phyloP scores from a whole-genome alignment of 140 eudicot genomes.

The Bidens hawaiensis region DNA sequence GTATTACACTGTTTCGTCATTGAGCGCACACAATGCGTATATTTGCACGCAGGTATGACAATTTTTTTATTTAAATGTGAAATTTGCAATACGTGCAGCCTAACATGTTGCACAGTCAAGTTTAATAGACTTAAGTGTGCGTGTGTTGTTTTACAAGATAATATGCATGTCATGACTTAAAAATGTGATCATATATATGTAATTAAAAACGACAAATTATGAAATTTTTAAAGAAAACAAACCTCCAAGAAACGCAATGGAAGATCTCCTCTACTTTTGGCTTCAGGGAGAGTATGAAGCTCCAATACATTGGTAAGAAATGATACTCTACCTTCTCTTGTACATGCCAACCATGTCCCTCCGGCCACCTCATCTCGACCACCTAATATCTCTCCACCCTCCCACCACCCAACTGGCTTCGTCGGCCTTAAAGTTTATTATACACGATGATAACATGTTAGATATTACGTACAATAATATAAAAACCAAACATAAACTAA shows the following conservation, averaged over 20 bases:
- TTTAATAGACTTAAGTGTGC: too few species aligned
- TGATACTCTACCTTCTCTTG: conserved; percentile 56
- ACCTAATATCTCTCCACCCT: conserved; percentile 64
- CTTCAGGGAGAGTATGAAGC: conserved; percentile 60
- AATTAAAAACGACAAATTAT: background rate
- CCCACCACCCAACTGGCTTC: conserved; percentile 77
- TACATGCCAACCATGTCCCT: conserved; percentile 85
- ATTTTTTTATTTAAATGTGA: too few species aligned
- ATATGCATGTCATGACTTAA: too few species aligned
- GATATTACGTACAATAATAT: background rate
- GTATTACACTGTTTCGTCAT: too few species aligned
- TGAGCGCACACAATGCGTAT: too few species aligned
- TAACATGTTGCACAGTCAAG: too few species aligned
- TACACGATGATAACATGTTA: background rate
- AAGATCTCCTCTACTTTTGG: conserved; percentile 77
- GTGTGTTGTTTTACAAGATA: too few species aligned
- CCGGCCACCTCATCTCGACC: conserved; percentile 81
- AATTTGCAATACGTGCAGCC: too few species aligned
- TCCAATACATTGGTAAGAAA: conserved; percentile 79
- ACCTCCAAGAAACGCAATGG: conserved; percentile 75
- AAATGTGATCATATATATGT: background rate
- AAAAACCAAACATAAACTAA: background rate
- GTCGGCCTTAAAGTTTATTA: conserved; percentile 41
- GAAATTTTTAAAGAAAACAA: background rate
- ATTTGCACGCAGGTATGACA: too few species aligned